A percentile compares a stretch with the other conserved stretches of the same genome.
Conservation (phyloP, 2,329 filamentous ascomycete genomes). For the Stagonosporopsis vannaccii region DNA sequence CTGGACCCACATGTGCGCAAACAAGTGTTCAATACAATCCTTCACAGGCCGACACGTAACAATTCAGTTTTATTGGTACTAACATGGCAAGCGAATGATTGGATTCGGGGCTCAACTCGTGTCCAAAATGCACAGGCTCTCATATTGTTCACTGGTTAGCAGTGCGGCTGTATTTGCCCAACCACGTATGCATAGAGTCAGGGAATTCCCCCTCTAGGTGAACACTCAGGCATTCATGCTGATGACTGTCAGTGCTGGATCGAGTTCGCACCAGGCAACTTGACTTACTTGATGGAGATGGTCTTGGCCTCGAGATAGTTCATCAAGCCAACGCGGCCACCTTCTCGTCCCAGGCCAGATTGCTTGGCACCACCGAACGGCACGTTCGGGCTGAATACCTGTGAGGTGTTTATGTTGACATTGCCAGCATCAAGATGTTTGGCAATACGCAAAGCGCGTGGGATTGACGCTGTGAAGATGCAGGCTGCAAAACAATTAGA, state of each 20-base stretch:
- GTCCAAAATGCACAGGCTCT: background rate
- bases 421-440: slow-evolving; percentile 41
- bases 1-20: background rate
- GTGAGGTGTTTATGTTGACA: slow-evolving; percentile 41
- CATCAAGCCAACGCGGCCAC: slow-evolving; percentile 38
- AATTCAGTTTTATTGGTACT: background rate
- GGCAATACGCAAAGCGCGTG: slow-evolving; percentile 40
- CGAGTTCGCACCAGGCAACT: background rate
- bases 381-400: slow-evolving; percentile 22
- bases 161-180: background rate
- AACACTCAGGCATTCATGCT: slow-evolving; percentile 12
- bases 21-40: background rate
- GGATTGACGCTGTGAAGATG: slow-evolving; percentile 35
- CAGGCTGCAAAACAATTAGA: slow-evolving; percentile 20
- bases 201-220: background rate
- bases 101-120: background rate
- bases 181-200: background rate
- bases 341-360: slow-evolving; percentile 43
- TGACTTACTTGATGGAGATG: slow-evolving; percentile 40
- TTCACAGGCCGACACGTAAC: background rate
- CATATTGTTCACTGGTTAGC: background rate
- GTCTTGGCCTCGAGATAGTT: slow-evolving; percentile 45
- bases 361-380: slow-evolving; percentile 47
- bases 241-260: background rate
- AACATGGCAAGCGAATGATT: background rate